Evolutionary conservation across 352 stramenopile genomes (phyloP).

Genomic region (Phytophthora brassicae): DNA sequence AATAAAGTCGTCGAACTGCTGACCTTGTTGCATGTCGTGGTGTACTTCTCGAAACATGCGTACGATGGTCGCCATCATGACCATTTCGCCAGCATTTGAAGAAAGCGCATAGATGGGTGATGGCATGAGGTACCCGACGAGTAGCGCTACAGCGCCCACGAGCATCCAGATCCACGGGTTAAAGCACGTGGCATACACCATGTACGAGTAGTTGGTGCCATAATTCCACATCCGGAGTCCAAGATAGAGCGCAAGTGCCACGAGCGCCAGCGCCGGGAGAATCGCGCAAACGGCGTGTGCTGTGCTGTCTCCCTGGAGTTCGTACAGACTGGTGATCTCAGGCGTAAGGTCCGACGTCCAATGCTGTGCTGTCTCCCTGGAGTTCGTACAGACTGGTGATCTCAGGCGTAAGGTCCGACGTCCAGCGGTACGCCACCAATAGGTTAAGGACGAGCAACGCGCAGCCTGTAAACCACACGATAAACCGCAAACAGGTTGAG

Average conservation of each 20-base stretch:
- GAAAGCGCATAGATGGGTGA: constrained; percentile 69
- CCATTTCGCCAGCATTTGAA: constrained; percentile 73
- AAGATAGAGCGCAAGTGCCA: constrained; percentile 72
- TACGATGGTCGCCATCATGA: constrained; percentile 81
- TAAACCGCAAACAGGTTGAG: constrained; percentile 64
- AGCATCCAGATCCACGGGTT: constrained; percentile 91
- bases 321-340: constrained; percentile 74
- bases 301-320: constrained; percentile 61
- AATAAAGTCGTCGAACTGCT: constrained; percentile 77
- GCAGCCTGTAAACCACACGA: constrained; percentile 69
- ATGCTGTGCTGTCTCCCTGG: constrained; percentile 68
- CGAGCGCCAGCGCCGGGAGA: constrained; percentile 66
- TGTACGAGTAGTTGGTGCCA: constrained; percentile 85
- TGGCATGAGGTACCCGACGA: constrained; percentile 75
- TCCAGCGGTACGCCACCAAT: constrained; percentile 70
- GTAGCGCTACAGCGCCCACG: constrained; percentile 65
- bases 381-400: constrained; percentile 75
- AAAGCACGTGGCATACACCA: constrained; percentile 82
- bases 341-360: constrained; percentile 43
- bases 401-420: constrained; percentile 36
- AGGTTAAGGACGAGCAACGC: constrained; percentile 70
- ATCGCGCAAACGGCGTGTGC: constrained; percentile 61
- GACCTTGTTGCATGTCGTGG: constrained; percentile 79
- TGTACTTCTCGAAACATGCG: constrained; percentile 87
- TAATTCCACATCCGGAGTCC: constrained; percentile 83